These are phyloP conservation scores for Cadophora gregata DNA, from an alignment of 2,329 filamentous ascomycete genomes.

Conservation along the genomic window DNA sequence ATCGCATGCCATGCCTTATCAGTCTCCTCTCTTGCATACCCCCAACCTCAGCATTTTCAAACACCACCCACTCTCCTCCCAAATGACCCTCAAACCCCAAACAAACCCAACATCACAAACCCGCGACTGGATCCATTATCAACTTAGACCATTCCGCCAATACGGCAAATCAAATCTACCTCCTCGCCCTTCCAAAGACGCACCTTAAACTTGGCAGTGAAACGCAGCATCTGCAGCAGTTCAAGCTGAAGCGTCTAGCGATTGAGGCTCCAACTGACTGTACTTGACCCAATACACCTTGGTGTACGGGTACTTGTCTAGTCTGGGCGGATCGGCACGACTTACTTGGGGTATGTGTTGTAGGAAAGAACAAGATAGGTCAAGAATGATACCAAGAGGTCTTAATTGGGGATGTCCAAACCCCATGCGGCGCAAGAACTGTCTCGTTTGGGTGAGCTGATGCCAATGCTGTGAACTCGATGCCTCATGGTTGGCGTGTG, in stretches of 20 bases:
- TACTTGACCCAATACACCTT: background rate
- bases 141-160: background rate
- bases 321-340: background rate
- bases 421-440: background rate
- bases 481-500: too few relatives aligned
- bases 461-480: background rate
- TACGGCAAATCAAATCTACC: background rate
- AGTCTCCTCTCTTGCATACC: background rate
- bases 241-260: conserved; percentile 1
- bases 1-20: too few relatives aligned
- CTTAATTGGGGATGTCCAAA: background rate
- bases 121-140: background rate
- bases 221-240: background rate
- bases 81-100: background rate
- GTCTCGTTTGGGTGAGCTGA: background rate
- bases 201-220: background rate
- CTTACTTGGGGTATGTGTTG: background rate
- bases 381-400: background rate
- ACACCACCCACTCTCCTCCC: background rate
- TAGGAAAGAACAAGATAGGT: background rate
- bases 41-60: background rate
- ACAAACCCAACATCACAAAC: background rate
- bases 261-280: background rate
- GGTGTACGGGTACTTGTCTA: background rate
- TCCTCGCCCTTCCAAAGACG: background rate